Evolutionary conservation across 352 stramenopile species (phyloP), one percentile per base, ranked within the genome.

Genomic region (Globisporangium mamillatum): DNA sequence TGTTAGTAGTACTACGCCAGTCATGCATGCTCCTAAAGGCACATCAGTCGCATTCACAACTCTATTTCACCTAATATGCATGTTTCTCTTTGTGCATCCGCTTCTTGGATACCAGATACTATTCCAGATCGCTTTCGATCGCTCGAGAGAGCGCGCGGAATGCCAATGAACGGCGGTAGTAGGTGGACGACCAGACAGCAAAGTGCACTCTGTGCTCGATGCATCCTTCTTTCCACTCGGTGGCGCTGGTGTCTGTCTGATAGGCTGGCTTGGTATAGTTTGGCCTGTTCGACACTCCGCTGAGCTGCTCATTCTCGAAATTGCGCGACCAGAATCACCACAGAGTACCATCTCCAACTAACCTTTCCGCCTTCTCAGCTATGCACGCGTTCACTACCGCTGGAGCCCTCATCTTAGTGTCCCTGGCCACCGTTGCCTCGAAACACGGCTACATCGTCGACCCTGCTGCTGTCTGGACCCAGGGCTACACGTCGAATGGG

Each of bases 401-500:
- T 24, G 24, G 66, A 12, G 32, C 34, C 3, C 48, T 71, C 32
- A 4, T 66, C 14, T 32, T 71, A 34, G 58, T 58, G 58, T 60
- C 57, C 8, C 32, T 76, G 14, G 38, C 38, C 38, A 66, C 66
- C 9, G 36, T 36, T 18, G 73, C 69, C 5, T 48, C 72, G 5
- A 66, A 63, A 24, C 73, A 79, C 55, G 73, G 69, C 38, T 62
- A 89, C 71, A 80, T 89, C 54, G 69, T 81, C 22, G 70, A 88
- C 18, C 80, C 82, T 3, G 77, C 69, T 8, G 73, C 73, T 3
- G 63, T 72, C 20, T 79, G 69, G 73, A 72, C 50, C 50, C 38
- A 70, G 25, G 73, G 73, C 4, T 79, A 79, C 53, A 38, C 73
- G 10, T 59, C 48, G 25, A 79, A 79, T 60, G 73, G 73, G 14